Conservation (phyloP, 1,284 basidiomycete species). For the Ceratobasidium theobromae region DNA sequence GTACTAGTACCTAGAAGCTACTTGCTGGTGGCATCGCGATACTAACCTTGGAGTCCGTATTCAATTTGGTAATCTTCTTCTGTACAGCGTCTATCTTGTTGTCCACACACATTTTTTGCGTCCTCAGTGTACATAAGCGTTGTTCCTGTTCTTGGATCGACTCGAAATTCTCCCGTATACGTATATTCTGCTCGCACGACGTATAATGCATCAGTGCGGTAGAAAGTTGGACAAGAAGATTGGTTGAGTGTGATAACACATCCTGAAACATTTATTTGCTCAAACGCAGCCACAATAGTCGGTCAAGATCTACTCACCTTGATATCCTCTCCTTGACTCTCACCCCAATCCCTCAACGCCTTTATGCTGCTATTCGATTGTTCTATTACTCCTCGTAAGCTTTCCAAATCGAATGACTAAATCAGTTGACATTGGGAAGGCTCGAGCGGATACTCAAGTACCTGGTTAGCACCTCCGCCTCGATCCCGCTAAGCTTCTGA, state of each 20-base stretch:
- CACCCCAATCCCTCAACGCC: conserved; percentile 75
- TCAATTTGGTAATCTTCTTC: conserved; percentile 88
- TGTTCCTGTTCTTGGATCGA: conserved; percentile 84
- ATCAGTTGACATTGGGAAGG: no score
- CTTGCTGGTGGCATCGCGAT: no score
- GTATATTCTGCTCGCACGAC: conserved; percentile 69
- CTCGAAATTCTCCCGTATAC: conserved; percentile 77
- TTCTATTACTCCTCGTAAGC: conserved; percentile 62
- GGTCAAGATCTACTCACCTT: conserved; percentile 52
- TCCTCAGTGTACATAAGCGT: conserved; percentile 72
- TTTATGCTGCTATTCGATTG: conserved; percentile 75
- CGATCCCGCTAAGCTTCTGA: no score
- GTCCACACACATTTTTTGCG: conserved; percentile 56
- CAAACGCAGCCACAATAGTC: conserved; percentile 27
- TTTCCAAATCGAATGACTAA: no score
- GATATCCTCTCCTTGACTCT: conserved; percentile 85
- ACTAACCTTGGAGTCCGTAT: no score
- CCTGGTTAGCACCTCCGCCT: no score
- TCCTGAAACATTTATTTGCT: conserved; percentile 59
- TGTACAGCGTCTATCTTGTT: conserved; percentile 84
- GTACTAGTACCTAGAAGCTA: no score
- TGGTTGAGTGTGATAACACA: conserved; percentile 69
- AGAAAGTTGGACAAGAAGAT: conserved; percentile 69
- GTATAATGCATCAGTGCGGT: conserved; percentile 72
- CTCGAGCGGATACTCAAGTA: no score